Evolutionary conservation across 495 filamentous ascomycete species (phyloP).

Genomic region (Talaromyces wortmannii): DNA sequence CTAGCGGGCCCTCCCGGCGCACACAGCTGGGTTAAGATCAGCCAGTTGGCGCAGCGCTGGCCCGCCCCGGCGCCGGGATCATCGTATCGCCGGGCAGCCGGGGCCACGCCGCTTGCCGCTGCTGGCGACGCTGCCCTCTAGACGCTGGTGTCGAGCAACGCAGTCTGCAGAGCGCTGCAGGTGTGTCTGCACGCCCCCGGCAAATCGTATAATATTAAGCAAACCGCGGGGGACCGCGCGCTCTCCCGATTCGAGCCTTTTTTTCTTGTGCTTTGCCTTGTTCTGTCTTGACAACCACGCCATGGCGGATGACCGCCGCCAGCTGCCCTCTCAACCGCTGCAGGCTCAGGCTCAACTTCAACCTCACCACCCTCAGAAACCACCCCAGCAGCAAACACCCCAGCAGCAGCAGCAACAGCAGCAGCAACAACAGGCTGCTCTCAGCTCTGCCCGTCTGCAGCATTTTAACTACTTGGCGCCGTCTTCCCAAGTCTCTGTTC

Average conservation of each 20-base stretch:
- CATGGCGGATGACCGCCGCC: background rate
- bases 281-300: background rate
- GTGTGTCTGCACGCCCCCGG: too few species aligned
- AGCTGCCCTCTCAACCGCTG: background rate
- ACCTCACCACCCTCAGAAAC: background rate
- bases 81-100: too few species aligned
- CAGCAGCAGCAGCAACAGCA: background rate
- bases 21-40: background rate
- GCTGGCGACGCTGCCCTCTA: too few species aligned
- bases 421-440: background rate
- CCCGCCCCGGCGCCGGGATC: background rate
- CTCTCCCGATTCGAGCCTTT: too few species aligned
- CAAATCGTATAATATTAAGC: too few species aligned
- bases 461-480: constrained; percentile 5
- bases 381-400: background rate
- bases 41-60: background rate
- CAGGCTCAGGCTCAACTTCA: background rate
- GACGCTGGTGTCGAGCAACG: too few species aligned
- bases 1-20: constrained; percentile 8
- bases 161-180: too few species aligned
- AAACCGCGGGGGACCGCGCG: too few species aligned
- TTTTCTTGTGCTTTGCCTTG: too few species aligned
- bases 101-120: too few species aligned
- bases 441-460: constrained; percentile 1
- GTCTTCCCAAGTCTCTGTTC: background rate